Conservation (phyloP, 208 protist species). For the Acanthamoeba rhysodes region DNA sequence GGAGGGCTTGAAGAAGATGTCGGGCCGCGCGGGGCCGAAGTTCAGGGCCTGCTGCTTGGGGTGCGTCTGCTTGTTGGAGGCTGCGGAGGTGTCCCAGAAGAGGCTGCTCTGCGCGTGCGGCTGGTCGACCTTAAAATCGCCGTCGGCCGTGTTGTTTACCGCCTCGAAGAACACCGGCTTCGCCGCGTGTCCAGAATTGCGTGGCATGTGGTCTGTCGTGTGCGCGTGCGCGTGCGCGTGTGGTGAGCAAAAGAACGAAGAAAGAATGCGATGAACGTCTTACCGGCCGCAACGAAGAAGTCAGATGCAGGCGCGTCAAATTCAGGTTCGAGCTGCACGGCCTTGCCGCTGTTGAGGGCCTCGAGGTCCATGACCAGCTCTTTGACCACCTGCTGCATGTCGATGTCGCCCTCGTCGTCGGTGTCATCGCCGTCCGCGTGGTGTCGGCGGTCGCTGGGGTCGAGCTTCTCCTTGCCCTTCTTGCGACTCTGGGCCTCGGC, state of each 20-base stretch:
- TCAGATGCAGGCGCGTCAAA: conserved; percentile 8
- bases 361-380: conserved; percentile 12
- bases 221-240: no score
- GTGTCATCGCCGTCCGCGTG: background rate
- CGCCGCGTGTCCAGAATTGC: background rate
- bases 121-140: background rate
- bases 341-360: conserved; percentile 7
- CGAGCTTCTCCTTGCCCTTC: conserved; percentile 29
- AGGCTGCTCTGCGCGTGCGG: no score
- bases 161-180: conserved; percentile 8
- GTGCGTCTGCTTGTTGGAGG: background rate
- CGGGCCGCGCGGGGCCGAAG: background rate
- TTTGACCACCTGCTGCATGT: conserved; percentile 19
- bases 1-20: background rate
- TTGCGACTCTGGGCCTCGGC: background rate
- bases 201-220: background rate
- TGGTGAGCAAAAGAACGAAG: no score
- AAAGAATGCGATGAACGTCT: background rate
- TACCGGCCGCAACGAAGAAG: conserved; percentile 16
- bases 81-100: background rate
- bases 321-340: conserved; percentile 5
- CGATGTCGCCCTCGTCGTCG: background rate
- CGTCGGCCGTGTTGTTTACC: background rate
- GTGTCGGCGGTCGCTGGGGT: background rate
- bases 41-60: no score